These are phyloP conservation scores for Fusarium sp. DNA, from an alignment of 2,329 filamentous ascomycete genomes.

Conservation along the genomic window DNA sequence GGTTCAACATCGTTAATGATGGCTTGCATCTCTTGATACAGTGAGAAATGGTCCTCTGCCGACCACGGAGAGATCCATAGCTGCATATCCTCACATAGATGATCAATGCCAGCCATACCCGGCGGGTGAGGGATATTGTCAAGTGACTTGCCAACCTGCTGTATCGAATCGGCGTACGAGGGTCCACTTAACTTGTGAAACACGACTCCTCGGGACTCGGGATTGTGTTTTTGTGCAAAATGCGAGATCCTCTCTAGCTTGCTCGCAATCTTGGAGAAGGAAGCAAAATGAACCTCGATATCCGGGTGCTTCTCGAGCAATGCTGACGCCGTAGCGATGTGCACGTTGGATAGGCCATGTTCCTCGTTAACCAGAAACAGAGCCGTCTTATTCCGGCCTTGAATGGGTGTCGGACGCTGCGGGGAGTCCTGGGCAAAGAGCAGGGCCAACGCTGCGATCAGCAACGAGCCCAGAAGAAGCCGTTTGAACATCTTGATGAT, in stretches of 20 bases:
- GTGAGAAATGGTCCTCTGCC: conserved; percentile 43
- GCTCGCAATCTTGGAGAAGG: conserved; percentile 39
- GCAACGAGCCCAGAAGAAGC: conserved; percentile 5
- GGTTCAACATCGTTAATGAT: conserved; percentile 49
- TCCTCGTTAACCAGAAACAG: conserved; percentile 51
- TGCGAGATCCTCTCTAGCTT: conserved; percentile 29
- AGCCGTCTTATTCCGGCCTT: conserved; percentile 46
- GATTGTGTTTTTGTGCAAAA: conserved; percentile 16
- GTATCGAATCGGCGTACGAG: conserved; percentile 29
- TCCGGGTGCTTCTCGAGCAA: conserved; percentile 49
- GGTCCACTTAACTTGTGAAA: conserved; percentile 44
- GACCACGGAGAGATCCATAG: conserved; percentile 47
- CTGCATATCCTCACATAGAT: conserved; percentile 33
- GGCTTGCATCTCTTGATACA: conserved; percentile 40
- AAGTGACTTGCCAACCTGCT: conserved; percentile 8
- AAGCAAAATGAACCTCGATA: conserved; percentile 51
- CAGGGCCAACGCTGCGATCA: conserved; percentile 13
- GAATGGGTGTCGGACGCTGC: conserved; percentile 4
- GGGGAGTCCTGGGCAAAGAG: conserved; percentile 1
- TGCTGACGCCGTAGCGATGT: conserved; percentile 50
- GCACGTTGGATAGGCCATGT: conserved; percentile 52
- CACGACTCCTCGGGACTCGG: conserved; percentile 35
- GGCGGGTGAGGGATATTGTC: conserved; percentile 37
- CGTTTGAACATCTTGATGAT: conserved; percentile 2
- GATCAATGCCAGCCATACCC: conserved; percentile 30